phyloP scores from a whole-genome alignment of 225 moss, liverwort and hornwort genomes.

The Bryoerythrophyllum caledonicum region DNA sequence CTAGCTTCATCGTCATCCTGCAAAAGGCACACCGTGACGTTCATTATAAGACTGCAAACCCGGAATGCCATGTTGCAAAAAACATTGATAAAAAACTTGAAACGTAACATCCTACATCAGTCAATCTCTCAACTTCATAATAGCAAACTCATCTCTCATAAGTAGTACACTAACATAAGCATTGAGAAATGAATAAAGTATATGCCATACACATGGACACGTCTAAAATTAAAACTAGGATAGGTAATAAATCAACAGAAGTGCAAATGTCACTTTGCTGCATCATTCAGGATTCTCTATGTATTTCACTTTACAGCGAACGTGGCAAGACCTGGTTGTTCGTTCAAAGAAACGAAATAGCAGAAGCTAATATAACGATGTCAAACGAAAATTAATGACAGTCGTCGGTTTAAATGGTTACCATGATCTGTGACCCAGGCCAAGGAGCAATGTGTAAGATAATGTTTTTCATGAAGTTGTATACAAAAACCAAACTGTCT shows the following conservation, averaged over 20 bases:
- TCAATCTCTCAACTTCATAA: neutral
- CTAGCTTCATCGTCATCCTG: conserved; percentile 88
- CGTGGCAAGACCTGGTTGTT: neutral
- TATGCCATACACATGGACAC: neutral
- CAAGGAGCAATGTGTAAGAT: neutral
- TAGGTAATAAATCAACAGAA: neutral
- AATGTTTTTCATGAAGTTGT: neutral
- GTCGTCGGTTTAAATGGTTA: neutral
- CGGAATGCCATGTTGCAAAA: neutral
- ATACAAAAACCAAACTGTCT: neutral
- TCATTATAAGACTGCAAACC: neutral
- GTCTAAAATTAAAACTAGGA: neutral
- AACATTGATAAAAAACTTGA: neutral
- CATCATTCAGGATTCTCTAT: neutral
- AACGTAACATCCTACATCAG: neutral
- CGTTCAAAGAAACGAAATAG: neutral
- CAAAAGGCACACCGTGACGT: conserved; percentile 6
- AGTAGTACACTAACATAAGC: neutral
- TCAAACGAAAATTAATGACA: neutral
- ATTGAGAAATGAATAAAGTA: neutral
- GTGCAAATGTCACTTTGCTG: neutral
- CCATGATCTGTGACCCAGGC: neutral
- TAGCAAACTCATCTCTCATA: neutral
- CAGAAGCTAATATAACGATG: neutral
- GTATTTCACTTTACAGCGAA: neutral